Conservation (phyloP, 805 yeast species). For the Ogataea nonfermentans region DNA sequence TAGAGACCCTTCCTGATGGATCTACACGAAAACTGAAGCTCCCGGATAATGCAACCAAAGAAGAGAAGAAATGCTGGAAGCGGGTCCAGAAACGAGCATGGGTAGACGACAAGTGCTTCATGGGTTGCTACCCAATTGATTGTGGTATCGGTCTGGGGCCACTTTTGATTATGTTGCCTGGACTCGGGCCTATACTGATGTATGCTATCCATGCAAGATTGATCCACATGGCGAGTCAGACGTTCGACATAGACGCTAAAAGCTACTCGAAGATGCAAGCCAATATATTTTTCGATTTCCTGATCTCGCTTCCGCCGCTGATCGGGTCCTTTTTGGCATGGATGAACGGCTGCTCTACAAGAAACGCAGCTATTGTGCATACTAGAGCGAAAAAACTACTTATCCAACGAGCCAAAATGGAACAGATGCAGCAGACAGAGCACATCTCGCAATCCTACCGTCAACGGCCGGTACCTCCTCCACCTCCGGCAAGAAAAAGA, state of each 20-base stretch:
- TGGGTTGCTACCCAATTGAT: constrained; percentile 74
- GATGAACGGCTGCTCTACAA: constrained; percentile 81
- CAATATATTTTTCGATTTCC: constrained; percentile 70
- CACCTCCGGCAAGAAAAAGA: not conserved
- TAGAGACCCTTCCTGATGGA: constrained; percentile 50
- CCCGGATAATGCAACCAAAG: constrained; percentile 54
- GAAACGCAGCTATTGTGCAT: constrained; percentile 83
- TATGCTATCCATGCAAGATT: constrained; percentile 74
- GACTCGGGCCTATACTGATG: constrained; percentile 81
- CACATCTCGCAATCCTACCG: no score
- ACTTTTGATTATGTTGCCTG: constrained; percentile 62
- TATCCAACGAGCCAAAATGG: constrained; percentile 13
- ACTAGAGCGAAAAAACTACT: constrained; percentile 30
- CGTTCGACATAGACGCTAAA: constrained; percentile 54
- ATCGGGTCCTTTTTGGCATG: constrained; percentile 77
- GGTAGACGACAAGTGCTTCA: constrained; percentile 79
- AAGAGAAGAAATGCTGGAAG: constrained; percentile 71
- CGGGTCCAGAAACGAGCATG: constrained; percentile 75
- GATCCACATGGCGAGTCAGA: constrained; percentile 55
- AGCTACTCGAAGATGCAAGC: constrained; percentile 70
- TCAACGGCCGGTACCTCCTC: not conserved
- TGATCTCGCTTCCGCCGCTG: constrained; percentile 75
- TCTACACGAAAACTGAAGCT: constrained; percentile 55
- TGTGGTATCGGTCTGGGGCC: constrained; percentile 82
- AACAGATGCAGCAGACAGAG: not conserved